These are phyloP conservation scores for Bryoglossum gracile DNA, from an alignment of 495 filamentous ascomycete genomes.

Conservation along the genomic window DNA sequence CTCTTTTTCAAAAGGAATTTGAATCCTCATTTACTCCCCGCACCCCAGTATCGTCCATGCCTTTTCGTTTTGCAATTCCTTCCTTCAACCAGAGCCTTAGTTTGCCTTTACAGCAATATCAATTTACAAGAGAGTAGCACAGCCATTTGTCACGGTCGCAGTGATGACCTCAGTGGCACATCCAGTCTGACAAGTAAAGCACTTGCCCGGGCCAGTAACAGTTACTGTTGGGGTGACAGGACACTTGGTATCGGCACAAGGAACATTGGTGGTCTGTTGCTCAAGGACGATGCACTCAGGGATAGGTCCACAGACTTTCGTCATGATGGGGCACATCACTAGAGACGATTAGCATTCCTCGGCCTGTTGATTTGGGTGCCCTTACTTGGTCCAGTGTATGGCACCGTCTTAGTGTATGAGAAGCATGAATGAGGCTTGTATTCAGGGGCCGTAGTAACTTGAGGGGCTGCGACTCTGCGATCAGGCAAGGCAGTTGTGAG, in stretches of 20 bases:
- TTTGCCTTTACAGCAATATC: no score
- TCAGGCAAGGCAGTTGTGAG: constrained; percentile 6
- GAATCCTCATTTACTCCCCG: no score
- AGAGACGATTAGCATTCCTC: not conserved
- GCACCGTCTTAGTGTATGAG: constrained; percentile 11
- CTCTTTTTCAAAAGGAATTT: no score
- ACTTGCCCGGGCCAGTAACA: not conserved
- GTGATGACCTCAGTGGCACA: constrained; percentile 7
- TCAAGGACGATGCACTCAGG: constrained; percentile 3
- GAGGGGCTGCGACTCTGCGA: not conserved
- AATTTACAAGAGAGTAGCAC: no score
- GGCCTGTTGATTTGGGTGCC: not conserved
- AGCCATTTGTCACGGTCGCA: constrained; percentile 5
- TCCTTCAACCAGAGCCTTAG: no score
- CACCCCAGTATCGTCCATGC: no score
- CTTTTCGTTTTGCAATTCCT: no score
- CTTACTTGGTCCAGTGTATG: constrained; percentile 14
- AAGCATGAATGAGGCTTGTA: constrained; percentile 9
- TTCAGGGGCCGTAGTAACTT: constrained; percentile 3
- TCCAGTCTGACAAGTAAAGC: constrained; percentile 11
- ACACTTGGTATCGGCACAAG: constrained; percentile 49
- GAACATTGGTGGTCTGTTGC: not conserved
- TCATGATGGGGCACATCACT: constrained; percentile 10
- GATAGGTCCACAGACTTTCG: constrained; percentile 1
- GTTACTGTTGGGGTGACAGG: constrained; percentile 21